Conservation (phyloP, 768 basidiomycete genomes). For the Macrolepiota albuminosa region DNA sequence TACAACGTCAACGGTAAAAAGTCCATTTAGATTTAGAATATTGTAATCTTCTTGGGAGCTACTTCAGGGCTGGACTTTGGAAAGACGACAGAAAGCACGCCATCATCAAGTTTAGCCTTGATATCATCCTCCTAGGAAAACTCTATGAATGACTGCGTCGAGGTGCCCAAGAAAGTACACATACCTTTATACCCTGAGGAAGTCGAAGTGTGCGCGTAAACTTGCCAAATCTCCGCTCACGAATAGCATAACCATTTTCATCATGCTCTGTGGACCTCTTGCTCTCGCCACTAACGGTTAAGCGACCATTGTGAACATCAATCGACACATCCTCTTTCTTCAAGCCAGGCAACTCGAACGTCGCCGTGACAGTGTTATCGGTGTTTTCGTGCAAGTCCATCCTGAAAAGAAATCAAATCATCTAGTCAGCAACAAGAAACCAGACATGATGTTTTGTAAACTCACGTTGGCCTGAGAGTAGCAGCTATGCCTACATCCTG, state of each 20-base stretch:
- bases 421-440: background rate
- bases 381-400: conserved; percentile 46
- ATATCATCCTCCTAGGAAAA: too few relatives aligned
- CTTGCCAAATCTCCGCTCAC: conserved; percentile 43
- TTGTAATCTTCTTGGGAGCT: background rate
- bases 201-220: conserved; percentile 45
- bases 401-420: conserved; percentile 15
- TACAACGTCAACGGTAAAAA: background rate
- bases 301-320: conserved; percentile 39
- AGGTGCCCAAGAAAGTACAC: background rate
- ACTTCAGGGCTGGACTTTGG: background rate
- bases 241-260: conserved; percentile 34
- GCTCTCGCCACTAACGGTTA: conserved; percentile 44
- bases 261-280: conserved; percentile 25
- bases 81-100: too few relatives aligned
- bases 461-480: conserved; percentile 11
- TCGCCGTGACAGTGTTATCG: conserved; percentile 37
- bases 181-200: conserved; percentile 45
- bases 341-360: conserved; percentile 53
- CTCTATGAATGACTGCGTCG: background rate
- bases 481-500: conserved; percentile 16
- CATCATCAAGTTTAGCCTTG: too few relatives aligned
- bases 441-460: background rate
- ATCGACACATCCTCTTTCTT: conserved; percentile 43
- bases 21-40: background rate